A percentile compares a stretch with the other conserved stretches of the same genome.
These are phyloP conservation scores for Fragaria nilgerrensis DNA, from an alignment of 306 rosid genomes.

Conservation along the genomic window DNA sequence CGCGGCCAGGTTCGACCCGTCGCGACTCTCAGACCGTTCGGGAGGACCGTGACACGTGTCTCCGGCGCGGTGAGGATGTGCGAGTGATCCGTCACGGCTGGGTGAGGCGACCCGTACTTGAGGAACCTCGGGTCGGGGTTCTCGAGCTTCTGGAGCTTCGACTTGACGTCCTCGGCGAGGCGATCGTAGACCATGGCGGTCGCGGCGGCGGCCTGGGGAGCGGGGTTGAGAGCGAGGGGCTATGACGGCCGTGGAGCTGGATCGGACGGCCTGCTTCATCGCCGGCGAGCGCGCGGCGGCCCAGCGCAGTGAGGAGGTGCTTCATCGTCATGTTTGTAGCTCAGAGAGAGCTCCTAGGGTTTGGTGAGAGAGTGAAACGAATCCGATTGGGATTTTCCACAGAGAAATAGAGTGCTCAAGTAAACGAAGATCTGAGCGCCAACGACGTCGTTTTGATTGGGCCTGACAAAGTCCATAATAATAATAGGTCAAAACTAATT, in stretches of 20 bases:
- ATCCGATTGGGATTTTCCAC: neutral
- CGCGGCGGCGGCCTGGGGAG: constrained; percentile 61
- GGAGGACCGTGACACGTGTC: constrained; percentile 76
- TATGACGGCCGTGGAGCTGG: constrained; percentile 43
- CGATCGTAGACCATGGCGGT: constrained; percentile 90
- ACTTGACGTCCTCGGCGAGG: constrained; percentile 68
- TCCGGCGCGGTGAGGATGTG: constrained; percentile 80
- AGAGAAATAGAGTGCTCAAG: neutral
- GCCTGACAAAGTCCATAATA: neutral
- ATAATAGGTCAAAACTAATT: neutral
- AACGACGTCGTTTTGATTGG: constrained; percentile 2
- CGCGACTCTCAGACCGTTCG: constrained; percentile 86
- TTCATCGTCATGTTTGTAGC: constrained; percentile 61
- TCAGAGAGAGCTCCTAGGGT: constrained; percentile 43
- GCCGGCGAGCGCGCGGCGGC: constrained; percentile 52
- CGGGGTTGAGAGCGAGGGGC: constrained; percentile 14
- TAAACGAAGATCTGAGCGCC: neutral
- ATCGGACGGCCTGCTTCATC: constrained; percentile 35
- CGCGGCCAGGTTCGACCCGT: constrained; percentile 64
- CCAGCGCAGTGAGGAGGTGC: constrained; percentile 61
- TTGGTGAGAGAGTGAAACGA: constrained; percentile 6
- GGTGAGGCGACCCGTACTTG: constrained; percentile 81
- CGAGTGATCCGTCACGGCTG: constrained; percentile 56
- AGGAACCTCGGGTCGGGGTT: constrained; percentile 90
- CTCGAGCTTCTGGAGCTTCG: constrained; percentile 63